phyloP scores from a whole-genome alignment of 805 yeast species.

The Kuraishia piskuri region DNA sequence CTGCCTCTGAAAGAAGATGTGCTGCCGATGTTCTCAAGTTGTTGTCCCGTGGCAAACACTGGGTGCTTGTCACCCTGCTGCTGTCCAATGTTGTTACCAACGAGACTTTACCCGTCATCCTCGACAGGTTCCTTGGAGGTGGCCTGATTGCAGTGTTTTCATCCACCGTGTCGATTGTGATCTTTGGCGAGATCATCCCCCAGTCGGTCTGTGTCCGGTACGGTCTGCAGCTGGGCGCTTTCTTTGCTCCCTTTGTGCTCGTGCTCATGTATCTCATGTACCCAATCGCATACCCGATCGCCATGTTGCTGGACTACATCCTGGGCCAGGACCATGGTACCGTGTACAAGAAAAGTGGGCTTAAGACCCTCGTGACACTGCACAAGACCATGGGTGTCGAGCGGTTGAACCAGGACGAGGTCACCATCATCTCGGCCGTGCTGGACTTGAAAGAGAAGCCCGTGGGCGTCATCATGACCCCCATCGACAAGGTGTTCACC shows the following conservation, averaged over 20 bases:
- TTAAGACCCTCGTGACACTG: conserved; percentile 86
- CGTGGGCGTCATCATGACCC: conserved; percentile 87
- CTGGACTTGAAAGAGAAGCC: conserved; percentile 88
- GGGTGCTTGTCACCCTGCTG: conserved; percentile 88
- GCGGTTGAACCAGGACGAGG: conserved; percentile 88
- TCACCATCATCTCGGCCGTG: conserved; percentile 90
- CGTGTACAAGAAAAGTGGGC: conserved; percentile 83
- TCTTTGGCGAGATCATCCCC: conserved; percentile 95
- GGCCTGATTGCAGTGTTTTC: conserved; percentile 96
- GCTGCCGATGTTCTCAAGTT: conserved; percentile 67
- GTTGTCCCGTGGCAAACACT: conserved; percentile 82
- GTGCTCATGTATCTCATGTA: conserved; percentile 81
- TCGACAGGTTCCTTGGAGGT: conserved; percentile 90
- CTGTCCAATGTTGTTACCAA: conserved; percentile 86
- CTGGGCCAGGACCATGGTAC: conserved; percentile 97
- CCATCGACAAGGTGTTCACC: conserved; percentile 82
- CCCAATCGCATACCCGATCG: conserved; percentile 89
- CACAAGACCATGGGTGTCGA: conserved; percentile 96
- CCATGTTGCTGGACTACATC: conserved; percentile 67
- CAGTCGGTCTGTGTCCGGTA: conserved; percentile 89
- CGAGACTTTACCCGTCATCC: conserved; percentile 88
- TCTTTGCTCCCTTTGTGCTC: conserved; percentile 82
- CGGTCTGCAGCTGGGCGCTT: conserved; percentile 86
- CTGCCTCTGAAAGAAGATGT: conserved; percentile 50
- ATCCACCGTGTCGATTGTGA: conserved; percentile 87